These are phyloP conservation scores for Colletotrichum lindemuthianum DNA, from an alignment of 2,329 filamentous ascomycete genomes.

Conservation along the genomic window DNA sequence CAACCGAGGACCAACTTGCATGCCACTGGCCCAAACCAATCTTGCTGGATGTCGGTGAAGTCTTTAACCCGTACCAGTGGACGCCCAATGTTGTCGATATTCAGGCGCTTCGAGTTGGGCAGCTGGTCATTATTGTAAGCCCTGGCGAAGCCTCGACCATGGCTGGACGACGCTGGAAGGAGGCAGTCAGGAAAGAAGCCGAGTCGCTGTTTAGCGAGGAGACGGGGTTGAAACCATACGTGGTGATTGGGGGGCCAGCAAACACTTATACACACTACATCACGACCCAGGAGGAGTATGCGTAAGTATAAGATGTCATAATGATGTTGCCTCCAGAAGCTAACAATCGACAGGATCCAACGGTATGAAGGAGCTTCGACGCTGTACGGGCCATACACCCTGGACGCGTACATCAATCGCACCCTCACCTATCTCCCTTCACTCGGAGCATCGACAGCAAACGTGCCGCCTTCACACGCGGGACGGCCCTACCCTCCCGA, in stretches of 20 bases:
- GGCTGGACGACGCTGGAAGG: conserved; percentile 87
- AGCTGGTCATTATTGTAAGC: conserved; percentile 85
- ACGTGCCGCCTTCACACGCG: conserved; percentile 40
- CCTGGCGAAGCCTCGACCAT: conserved; percentile 92
- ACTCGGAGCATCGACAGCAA: conserved; percentile 15
- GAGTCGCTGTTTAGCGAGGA: conserved; percentile 52
- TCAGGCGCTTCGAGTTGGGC: conserved; percentile 83
- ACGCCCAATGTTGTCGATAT: conserved; percentile 89
- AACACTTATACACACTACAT: conserved; percentile 90
- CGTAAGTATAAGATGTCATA: conserved; percentile 39
- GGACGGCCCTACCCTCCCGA: conserved; percentile 75
- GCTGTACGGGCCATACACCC: conserved; percentile 83
- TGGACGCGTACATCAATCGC: conserved; percentile 88
- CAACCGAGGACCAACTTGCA: conserved; percentile 72
- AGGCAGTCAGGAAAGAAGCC: conserved; percentile 68
- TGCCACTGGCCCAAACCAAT: conserved; percentile 88
- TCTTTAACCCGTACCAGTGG: conserved; percentile 82
- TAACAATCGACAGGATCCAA: conserved; percentile 63
- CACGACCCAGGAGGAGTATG: conserved; percentile 73
- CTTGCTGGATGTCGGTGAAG: conserved; percentile 85
- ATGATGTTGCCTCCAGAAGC: conserved; percentile 34
- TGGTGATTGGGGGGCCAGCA: conserved; percentile 86
- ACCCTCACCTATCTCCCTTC: conserved; percentile 52
- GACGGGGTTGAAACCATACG: conserved; percentile 64
- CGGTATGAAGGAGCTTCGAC: conserved; percentile 93